Evolutionary conservation across 768 basidiomycete genomes (phyloP).

Genomic region (Scleroderma bovista): DNA sequence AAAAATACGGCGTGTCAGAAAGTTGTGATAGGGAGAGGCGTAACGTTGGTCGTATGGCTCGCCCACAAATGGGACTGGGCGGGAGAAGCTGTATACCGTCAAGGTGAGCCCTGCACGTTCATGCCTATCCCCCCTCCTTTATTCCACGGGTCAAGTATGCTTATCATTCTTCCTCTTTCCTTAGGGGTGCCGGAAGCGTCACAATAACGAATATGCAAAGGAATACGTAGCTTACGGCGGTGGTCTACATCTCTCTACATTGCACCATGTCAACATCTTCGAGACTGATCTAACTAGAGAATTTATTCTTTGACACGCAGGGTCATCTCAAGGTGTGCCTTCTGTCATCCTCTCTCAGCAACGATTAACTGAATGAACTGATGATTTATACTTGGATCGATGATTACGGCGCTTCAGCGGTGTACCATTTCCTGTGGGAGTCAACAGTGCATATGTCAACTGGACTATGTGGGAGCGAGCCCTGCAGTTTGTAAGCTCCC

Average conservation of each 20-base stretch:
- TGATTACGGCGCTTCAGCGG: slow-evolving; percentile 98
- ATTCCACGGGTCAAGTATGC: slow-evolving; percentile 6
- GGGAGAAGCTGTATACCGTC: slow-evolving; percentile 96
- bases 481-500: too few species aligned
- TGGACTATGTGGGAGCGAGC: too few species aligned
- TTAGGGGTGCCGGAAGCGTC: slow-evolving; percentile 95
- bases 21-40: slow-evolving; percentile 95
- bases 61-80: slow-evolving; percentile 98
- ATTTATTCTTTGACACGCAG: too few species aligned
- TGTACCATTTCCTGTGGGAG: too few species aligned
- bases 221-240: slow-evolving; percentile 99
- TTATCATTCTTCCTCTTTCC: slow-evolving; percentile 2
- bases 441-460: too few species aligned
- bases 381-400: slow-evolving; percentile 62
- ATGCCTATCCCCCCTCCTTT: not conserved
- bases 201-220: slow-evolving; percentile 97
- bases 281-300: slow-evolving; percentile 99
- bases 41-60: slow-evolving; percentile 93
- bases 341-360: not conserved
- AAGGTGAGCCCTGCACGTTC: too few species aligned
- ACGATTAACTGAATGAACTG: not conserved
- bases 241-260: slow-evolving; percentile 98
- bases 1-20: slow-evolving; percentile 98
- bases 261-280: slow-evolving; percentile 92
- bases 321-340: too few species aligned